These are phyloP conservation scores for Camellia oleifera DNA, from an alignment of 179 eudicot species.

Conservation along the genomic window DNA sequence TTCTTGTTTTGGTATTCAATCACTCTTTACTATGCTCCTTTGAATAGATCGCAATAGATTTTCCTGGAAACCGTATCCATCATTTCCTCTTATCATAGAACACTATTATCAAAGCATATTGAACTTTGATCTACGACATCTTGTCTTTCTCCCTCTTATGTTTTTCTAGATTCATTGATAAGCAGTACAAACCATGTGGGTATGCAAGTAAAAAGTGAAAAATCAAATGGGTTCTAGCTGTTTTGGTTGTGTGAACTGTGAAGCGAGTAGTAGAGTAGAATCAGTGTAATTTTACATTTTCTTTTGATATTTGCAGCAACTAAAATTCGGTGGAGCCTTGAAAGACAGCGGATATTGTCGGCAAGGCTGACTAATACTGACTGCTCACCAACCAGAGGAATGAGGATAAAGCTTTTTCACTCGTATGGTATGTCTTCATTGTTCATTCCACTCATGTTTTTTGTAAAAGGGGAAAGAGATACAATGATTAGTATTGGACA, in stretches of 20 bases:
- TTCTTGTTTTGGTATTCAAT: conserved; percentile 6
- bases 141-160: background rate
- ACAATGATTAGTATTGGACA: conserved; percentile 20
- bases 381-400: conserved; percentile 17
- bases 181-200: conserved; percentile 8
- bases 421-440: conserved; percentile 11
- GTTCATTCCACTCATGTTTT: conserved; percentile 15
- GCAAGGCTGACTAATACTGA: conserved; percentile 26
- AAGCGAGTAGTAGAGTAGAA: background rate
- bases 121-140: background rate
- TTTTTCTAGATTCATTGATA: background rate
- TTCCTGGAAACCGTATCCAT: background rate
- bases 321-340: conserved; percentile 24
- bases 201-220: background rate
- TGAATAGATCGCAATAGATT: background rate
- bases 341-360: conserved; percentile 39
- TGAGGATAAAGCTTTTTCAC: conserved; percentile 9
- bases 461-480: conserved; percentile 16
- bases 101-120: background rate
- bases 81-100: background rate
- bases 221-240: background rate
- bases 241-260: conserved; percentile 5
- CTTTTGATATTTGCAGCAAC: background rate
- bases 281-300: background rate
- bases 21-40: background rate